These are phyloP conservation scores for Saitozyma sp. DNA, from an alignment of 768 basidiomycete genomes.

Conservation along the genomic window DNA sequence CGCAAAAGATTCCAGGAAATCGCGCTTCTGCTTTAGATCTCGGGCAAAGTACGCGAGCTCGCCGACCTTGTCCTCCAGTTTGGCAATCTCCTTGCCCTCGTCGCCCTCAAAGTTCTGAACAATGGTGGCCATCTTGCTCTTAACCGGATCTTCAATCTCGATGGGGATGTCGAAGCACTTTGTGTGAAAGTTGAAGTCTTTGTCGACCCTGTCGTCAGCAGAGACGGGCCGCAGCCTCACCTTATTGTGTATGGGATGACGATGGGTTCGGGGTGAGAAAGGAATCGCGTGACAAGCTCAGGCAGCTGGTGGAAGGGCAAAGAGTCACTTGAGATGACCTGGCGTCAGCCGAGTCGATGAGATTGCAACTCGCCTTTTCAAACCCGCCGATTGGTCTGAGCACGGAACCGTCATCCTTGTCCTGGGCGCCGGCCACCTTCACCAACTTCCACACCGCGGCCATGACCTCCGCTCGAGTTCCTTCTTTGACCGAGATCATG, in stretches of 20 bases:
- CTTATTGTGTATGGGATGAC: slow-evolving; percentile 64
- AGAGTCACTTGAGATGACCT: slow-evolving; percentile 37
- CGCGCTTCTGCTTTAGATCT: slow-evolving; percentile 80
- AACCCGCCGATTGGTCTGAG: slow-evolving; percentile 44
- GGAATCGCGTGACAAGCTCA: slow-evolving; percentile 77
- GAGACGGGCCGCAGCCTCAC: no score
- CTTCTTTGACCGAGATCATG: slow-evolving; percentile 77
- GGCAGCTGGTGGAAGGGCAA: slow-evolving; percentile 78
- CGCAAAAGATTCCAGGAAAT: slow-evolving; percentile 81
- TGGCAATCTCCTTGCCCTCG: slow-evolving; percentile 64
- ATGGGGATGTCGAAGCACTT: slow-evolving; percentile 85
- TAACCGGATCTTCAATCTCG: slow-evolving; percentile 78
- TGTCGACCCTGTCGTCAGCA: slow-evolving; percentile 48
- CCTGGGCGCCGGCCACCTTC: slow-evolving; percentile 73
- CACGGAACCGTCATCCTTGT: slow-evolving; percentile 55
- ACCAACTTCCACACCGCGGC: slow-evolving; percentile 90
- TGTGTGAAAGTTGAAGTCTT: slow-evolving; percentile 62
- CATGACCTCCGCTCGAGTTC: slow-evolving; percentile 75
- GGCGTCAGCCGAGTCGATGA: slow-evolving; percentile 5
- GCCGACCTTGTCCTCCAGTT: slow-evolving; percentile 90
- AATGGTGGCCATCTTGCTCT: slow-evolving; percentile 70
- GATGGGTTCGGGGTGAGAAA: slow-evolving; percentile 75
- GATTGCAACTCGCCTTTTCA: slow-evolving; percentile 36
- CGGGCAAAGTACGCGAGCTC: slow-evolving; percentile 78
- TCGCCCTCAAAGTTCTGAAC: slow-evolving; percentile 70